Conservation (phyloP, 2,329 filamentous ascomycete species). For the Proliferodiscus dingleyae region DNA sequence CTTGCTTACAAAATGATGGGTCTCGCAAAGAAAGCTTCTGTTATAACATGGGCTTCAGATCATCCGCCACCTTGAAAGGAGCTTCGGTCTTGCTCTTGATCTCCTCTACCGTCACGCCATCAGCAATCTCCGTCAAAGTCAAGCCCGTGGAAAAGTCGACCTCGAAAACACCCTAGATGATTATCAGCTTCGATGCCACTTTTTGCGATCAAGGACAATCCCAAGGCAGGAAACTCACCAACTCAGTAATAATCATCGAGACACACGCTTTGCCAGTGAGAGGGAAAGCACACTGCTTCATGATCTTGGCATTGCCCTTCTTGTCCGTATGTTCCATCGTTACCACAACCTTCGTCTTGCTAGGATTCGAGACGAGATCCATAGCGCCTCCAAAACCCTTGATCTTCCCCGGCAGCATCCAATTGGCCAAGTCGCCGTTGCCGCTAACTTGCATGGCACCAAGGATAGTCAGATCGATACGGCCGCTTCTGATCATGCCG, state of each 20-base stretch:
- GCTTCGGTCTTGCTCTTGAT: slow-evolving; percentile 83
- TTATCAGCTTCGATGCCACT: too few relatives aligned
- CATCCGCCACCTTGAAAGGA: slow-evolving; percentile 73
- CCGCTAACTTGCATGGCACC: slow-evolving; percentile 78
- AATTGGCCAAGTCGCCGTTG: slow-evolving; percentile 71
- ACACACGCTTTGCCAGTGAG: slow-evolving; percentile 84
- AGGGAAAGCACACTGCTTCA: slow-evolving; percentile 93
- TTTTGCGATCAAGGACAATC: too few relatives aligned
- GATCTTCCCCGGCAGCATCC: slow-evolving; percentile 81
- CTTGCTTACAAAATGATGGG: background rate
- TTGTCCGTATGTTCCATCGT: slow-evolving; percentile 97
- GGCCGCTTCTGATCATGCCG: slow-evolving; percentile 86
- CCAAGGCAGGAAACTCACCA: slow-evolving; percentile 58
- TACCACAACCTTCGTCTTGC: slow-evolving; percentile 85
- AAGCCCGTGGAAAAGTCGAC: slow-evolving; percentile 78
- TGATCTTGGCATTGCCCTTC: slow-evolving; percentile 90
- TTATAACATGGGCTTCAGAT: slow-evolving; percentile 77
- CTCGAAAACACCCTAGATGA: slow-evolving; percentile 54
- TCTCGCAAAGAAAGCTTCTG: background rate
- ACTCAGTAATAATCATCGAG: slow-evolving; percentile 84
- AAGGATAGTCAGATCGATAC: slow-evolving; percentile 81
- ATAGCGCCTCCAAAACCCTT: slow-evolving; percentile 92
- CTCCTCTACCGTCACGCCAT: slow-evolving; percentile 86
- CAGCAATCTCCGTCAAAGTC: slow-evolving; percentile 79
- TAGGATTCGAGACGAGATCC: slow-evolving; percentile 86